Base-by-base conservation (phyloP, 1,284 basidiomycete genomes). In the Clitocybe nebularis region DNA sequence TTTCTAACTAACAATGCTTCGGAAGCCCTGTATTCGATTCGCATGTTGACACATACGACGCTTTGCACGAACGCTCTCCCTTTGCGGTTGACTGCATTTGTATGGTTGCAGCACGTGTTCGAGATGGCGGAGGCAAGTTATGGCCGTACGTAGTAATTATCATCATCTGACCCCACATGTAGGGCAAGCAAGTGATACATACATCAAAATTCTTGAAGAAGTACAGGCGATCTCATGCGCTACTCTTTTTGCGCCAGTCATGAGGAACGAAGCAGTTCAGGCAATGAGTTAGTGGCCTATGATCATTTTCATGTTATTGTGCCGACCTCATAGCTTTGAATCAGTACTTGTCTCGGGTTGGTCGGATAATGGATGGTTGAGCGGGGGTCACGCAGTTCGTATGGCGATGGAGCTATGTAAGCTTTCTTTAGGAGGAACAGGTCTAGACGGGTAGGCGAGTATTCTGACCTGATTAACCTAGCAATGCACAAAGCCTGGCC, bases 401-500 rank as follows among this genome's bases (percentile, higher is more conserved):
- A 93, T 95, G 89, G 92, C 89, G 14, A 80, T 93, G 69, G 92
- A 95, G 58, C 72, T 93, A 43, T 86, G 86, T 86, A 57, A 63
- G 81, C 62, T 32, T 16, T 33, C 23, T 3, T 17, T n/a, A n/a
- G n/a, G n/a, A n/a, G n/a, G n/a, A n/a, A n/a, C n/a, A n/a, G n/a
- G n/a, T n/a, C n/a, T n/a, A n/a, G n/a, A n/a, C n/a, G n/a, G n/a
- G n/a, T n/a, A n/a, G n/a, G n/a, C n/a, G n/a, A n/a, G n/a, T n/a
- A n/a, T n/a, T n/a, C n/a, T n/a, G n/a, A n/a, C n/a, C n/a, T n/a
- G n/a, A n/a, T n/a, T n/a, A n/a, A n/a, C 43, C 21, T 51, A 89
- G 89, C 87, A 20, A 80, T 94, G 74, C 89, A 94, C 63, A 85
- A 88, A 60, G 87, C 89, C 20, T 94, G 92, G 83, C 84, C 89